Conservation (phyloP, 2,329 filamentous ascomycete genomes). For the Lasiodiplodia citricola region DNA sequence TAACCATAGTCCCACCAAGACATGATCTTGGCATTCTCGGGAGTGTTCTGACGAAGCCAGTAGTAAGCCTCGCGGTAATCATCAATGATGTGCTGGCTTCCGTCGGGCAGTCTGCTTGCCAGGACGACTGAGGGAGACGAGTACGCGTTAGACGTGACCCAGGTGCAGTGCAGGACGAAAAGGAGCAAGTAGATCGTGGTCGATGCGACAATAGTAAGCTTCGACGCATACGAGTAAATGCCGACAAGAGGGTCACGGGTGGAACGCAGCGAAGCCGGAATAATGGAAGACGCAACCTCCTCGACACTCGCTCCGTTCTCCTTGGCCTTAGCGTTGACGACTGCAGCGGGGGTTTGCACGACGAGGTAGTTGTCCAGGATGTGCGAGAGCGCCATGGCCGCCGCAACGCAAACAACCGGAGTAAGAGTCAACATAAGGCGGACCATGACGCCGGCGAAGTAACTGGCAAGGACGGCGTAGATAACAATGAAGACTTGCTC, state of each 20-base stretch:
- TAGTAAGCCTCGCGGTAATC: conserved; percentile 99
- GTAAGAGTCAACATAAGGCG: conserved; percentile 97
- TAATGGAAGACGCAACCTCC: conserved; percentile 56
- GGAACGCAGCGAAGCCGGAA: conserved; percentile 67
- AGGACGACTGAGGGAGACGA: conserved; percentile 97
- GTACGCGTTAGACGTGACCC: conserved; percentile 99
- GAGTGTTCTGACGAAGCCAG: conserved; percentile 97
- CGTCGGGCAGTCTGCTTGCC: conserved; percentile 89
- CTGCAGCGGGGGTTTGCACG: conserved; percentile 57
- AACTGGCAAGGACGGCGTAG: conserved; percentile 94
- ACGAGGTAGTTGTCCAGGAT: conserved; percentile 87
- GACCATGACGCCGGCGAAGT: conserved; percentile 99
- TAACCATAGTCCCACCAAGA: conserved; percentile 99
- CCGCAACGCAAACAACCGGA: conserved; percentile 92
- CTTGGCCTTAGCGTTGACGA: conserved; percentile 54
- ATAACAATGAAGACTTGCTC: conserved; percentile 98
- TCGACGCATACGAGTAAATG: conserved; percentile 81
- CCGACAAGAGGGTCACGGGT: conserved; percentile 77
- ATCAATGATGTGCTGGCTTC: conserved; percentile 97
- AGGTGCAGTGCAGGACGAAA: conserved; percentile 97
- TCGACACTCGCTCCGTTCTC: conserved; percentile 43
- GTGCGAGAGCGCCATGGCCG: conserved; percentile 84
- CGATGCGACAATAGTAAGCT: conserved; percentile 73
- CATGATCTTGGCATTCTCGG: conserved; percentile 96
- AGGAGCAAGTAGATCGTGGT: conserved; percentile 83